Evolutionary conservation across 352 stramenopile species (phyloP), one percentile per base, ranked within the genome.

Genomic region (Phytophthora melonis): DNA sequence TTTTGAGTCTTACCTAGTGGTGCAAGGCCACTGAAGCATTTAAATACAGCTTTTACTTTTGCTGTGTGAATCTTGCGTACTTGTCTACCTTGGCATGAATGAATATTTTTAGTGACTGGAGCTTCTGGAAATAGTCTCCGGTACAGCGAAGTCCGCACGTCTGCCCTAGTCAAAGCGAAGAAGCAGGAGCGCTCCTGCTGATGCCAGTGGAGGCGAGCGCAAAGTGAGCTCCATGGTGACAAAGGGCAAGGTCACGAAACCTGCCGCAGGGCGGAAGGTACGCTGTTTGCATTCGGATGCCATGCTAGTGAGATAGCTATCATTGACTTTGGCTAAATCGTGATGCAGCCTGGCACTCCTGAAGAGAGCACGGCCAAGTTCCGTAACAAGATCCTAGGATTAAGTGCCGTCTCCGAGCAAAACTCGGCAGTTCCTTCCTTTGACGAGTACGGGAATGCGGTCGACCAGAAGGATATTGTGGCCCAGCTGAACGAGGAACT

Each of bases 401-500:
- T 90, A 34, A 87, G 77, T 30, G 68, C 53, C 41, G 80, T 91
- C 0, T 63, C 78, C 3, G 82, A 88, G 66, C 79, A 90, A 54
- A 82, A 82, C 49, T 65, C 78, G 19, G 74, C 53, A 21, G 25
- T 70, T 23, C 50, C 68, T 16, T 73, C 68, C 13, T 71, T 74
- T 45, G 54, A 74, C 27, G 75, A 75, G 34, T 64, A 69, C 41
- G 56, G 65, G 7, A 71, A 72, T 72, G 70, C 78, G 0, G 58
- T 64, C 9, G 78, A 93, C 1, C 78, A 82, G 27, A 83, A 77
- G 14, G 84, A 91, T n/a, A 70, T 84, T n/a, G 59, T 89, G 5
- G 66, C 79, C 8, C 81, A 93, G 43, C 70, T 93, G 25, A 84
- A 93, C 43, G 79, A 90, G 41, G 84, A 94, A 30, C 75, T 94